Conservation (phyloP, 2,329 filamentous ascomycete genomes). For the Fusarium marasasianum region DNA sequence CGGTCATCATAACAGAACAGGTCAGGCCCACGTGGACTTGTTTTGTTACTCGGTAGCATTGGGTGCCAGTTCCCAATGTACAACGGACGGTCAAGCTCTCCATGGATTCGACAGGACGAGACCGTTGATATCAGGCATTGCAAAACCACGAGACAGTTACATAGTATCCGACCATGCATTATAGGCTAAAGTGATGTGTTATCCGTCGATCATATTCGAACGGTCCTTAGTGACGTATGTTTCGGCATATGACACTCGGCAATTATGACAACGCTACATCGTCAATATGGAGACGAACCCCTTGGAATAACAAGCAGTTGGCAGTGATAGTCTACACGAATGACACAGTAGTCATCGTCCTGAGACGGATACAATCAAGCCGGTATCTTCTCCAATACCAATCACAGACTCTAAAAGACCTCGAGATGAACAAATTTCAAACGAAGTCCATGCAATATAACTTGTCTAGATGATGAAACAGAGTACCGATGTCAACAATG, state of each 20-base stretch:
- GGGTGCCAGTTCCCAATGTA: not conserved
- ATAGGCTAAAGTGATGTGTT: conserved; percentile 12
- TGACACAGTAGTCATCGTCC: not conserved
- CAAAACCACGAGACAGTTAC: not conserved
- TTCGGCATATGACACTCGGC: conserved; percentile 9
- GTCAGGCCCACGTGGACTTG: conserved; percentile 21
- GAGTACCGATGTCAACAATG: not conserved
- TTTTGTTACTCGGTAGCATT: not conserved
- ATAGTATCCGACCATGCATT: not conserved
- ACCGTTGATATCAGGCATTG: conserved; percentile 3
- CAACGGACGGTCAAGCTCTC: conserved; percentile 4
- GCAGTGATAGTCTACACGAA: not conserved
- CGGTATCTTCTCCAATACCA: not conserved
- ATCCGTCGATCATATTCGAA: conserved; percentile 10
- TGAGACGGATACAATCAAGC: not conserved
- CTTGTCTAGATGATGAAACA: not conserved
- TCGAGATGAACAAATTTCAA: not conserved
- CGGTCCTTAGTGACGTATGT: conserved; percentile 14
- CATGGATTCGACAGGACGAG: not conserved
- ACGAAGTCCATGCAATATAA: not conserved
- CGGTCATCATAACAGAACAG: not conserved
- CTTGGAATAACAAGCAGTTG: not conserved
- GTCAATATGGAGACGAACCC: not conserved
- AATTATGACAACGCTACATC: not conserved
- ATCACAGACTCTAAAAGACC: not conserved